Conservation (phyloP, 1,139 yeast species). For the Suhomyces choctaworum region DNA sequence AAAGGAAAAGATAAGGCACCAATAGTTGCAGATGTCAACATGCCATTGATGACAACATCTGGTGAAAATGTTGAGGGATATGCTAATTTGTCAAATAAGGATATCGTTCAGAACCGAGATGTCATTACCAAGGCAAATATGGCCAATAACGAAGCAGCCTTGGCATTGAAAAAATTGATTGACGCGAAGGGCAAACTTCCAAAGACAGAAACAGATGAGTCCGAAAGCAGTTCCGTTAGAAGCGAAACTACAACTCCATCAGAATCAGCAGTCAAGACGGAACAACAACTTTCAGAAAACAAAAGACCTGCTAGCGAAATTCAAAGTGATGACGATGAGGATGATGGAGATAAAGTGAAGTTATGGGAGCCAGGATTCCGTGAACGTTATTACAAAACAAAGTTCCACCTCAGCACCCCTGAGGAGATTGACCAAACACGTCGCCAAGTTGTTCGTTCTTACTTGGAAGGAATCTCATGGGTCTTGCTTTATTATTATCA, state of each 20-base stretch:
- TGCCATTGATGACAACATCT: conserved; percentile 72
- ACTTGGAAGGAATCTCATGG: conserved; percentile 96
- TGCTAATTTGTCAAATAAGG: conserved; percentile 67
- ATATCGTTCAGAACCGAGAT: conserved; percentile 66
- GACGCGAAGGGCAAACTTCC: conserved; percentile 33
- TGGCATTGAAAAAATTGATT: conserved; percentile 52
- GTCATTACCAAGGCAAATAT: conserved; percentile 73
- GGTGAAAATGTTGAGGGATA: conserved; percentile 68
- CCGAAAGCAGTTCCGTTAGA: conserved; percentile 13
- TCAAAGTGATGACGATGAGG: conserved; percentile 13
- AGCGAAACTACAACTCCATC: not conserved
- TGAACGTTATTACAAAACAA: conserved; percentile 74
- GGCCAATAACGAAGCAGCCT: conserved; percentile 74
- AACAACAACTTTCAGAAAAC: too few relatives aligned
- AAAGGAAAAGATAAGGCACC: conserved; percentile 80
- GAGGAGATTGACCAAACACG: conserved; percentile 59
- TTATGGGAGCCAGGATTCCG: conserved; percentile 88
- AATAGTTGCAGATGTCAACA: conserved; percentile 63
- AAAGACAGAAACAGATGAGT: conserved; percentile 26
- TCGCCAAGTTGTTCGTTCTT: conserved; percentile 64
- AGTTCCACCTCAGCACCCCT: conserved; percentile 60
- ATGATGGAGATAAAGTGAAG: conserved; percentile 56
- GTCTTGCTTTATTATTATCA: conserved; percentile 89
- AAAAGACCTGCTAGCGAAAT: conserved; percentile 2
- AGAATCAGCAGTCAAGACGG: not conserved